These are phyloP conservation scores for Fusarium penzigii DNA, from an alignment of 2,329 filamentous ascomycete species.

Conservation along the genomic window DNA sequence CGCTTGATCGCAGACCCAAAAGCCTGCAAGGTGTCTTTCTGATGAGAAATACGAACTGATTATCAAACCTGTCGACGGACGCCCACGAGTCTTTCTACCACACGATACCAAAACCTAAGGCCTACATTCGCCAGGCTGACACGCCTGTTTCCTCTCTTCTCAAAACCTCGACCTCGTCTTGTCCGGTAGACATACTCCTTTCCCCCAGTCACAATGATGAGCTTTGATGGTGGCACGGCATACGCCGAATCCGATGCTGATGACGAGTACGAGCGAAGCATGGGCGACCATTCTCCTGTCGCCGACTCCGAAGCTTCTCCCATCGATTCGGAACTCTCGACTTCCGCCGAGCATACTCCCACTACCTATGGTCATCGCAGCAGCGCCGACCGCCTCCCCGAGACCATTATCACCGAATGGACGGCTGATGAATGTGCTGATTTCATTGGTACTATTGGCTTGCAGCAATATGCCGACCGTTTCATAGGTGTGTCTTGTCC, in stretches of 20 bases:
- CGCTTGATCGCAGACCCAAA: not conserved
- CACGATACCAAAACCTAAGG: not conserved
- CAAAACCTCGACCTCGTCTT: not conserved
- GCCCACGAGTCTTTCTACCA: not conserved
- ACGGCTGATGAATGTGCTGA: slow-evolving; percentile 86
- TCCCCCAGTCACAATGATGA: slow-evolving; percentile 45
- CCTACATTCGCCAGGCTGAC: not conserved
- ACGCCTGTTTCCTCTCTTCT: not conserved
- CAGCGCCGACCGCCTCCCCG: slow-evolving; percentile 67
- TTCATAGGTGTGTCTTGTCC: slow-evolving; percentile 71
- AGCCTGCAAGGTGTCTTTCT: not conserved
- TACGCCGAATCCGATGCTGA: slow-evolving; percentile 81
- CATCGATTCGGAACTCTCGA: slow-evolving; percentile 71
- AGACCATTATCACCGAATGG: slow-evolving; percentile 78
- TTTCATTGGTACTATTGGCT: slow-evolving; percentile 77
- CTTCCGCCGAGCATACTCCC: slow-evolving; percentile 72
- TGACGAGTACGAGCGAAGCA: slow-evolving; percentile 79
- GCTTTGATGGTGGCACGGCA: slow-evolving; percentile 65
- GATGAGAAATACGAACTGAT: not conserved
- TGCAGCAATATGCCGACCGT: slow-evolving; percentile 78
- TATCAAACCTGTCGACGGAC: not conserved
- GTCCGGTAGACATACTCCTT: slow-evolving; percentile 15
- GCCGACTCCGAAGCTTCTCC: slow-evolving; percentile 70
- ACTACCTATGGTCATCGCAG: slow-evolving; percentile 72
- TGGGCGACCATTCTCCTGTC: slow-evolving; percentile 67